Evolutionary conservation across 2,329 filamentous ascomycete species (phyloP).

Genomic region (Colletotrichum chrysophilum): DNA sequence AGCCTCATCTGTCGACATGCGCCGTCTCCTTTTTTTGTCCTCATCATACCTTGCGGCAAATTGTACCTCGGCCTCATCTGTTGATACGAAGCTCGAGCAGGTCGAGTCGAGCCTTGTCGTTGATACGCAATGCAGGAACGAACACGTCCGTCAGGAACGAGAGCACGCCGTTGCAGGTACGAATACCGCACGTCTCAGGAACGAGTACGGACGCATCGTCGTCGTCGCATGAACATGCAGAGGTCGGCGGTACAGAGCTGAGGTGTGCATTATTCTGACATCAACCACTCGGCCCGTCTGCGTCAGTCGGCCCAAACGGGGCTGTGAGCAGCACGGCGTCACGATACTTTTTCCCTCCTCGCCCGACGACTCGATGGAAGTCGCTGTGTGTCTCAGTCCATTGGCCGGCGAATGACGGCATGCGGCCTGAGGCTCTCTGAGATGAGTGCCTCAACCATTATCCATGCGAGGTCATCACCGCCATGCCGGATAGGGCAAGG

Average conservation of each 20-base stretch:
- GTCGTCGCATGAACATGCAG: background rate
- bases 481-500: conserved; percentile 13
- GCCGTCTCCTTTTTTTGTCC: background rate
- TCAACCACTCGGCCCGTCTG: conserved; percentile 10
- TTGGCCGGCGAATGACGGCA: background rate
- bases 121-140: background rate
- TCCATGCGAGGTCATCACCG: conserved; percentile 6
- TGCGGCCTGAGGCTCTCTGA: conserved; percentile 8
- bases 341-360: background rate
- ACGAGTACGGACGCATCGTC: background rate
- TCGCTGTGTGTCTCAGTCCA: conserved; percentile 11
- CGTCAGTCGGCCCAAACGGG: background rate
- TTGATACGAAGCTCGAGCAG: background rate
- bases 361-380: background rate
- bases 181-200: background rate
- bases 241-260: conserved; percentile 1
- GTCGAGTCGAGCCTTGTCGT: background rate
- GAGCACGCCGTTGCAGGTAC: background rate
- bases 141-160: background rate
- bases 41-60: background rate
- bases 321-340: conserved; percentile 4
- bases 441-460: background rate
- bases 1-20: background rate
- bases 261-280: background rate
- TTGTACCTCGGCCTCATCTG: background rate